Percentiles rank a stretch among this genome's conserved stretches.
These are phyloP conservation scores for Tripterygium wilfordii DNA, from an alignment of 177 flowering plant genomes.

Conservation along the genomic window DNA sequence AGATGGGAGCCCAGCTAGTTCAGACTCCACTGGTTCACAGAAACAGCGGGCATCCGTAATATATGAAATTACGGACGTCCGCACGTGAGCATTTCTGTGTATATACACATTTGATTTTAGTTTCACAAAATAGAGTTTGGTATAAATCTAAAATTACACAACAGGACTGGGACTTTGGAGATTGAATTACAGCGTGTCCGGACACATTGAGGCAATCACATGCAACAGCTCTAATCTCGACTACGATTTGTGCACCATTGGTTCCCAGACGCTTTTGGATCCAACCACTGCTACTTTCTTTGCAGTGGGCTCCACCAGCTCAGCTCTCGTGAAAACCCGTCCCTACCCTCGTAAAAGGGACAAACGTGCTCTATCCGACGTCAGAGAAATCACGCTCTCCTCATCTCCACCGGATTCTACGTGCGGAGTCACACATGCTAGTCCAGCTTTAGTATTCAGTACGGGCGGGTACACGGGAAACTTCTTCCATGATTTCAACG, in stretches of 20 bases:
- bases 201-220: conserved; percentile 10
- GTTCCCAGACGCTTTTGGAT: conserved; percentile 29
- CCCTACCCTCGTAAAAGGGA: conserved; percentile 33
- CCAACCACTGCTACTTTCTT: conserved; percentile 19
- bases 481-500: conserved; percentile 51
- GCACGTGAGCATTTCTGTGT: no score
- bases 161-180: no score
- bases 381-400: conserved; percentile 30
- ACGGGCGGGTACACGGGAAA: conserved; percentile 57
- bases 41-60: no score
- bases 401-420: conserved; percentile 85
- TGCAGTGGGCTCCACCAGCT: background rate
- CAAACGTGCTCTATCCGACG: conserved; percentile 3
- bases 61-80: no score
- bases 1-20: no score
- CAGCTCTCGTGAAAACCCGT: conserved; percentile 9
- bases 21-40: no score
- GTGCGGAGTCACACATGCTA: conserved; percentile 22
- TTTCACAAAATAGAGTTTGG: no score
- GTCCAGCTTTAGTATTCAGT: conserved; percentile 51
- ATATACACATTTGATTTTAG: no score
- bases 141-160: no score
- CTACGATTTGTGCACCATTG: conserved; percentile 44
- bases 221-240: conserved; percentile 29
- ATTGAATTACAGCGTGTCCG: no score